A percentile compares a stretch with the other conserved stretches of the same genome.
Evolutionary conservation across 805 yeast species (phyloP).

Genomic region (Candida sithepensis): DNA sequence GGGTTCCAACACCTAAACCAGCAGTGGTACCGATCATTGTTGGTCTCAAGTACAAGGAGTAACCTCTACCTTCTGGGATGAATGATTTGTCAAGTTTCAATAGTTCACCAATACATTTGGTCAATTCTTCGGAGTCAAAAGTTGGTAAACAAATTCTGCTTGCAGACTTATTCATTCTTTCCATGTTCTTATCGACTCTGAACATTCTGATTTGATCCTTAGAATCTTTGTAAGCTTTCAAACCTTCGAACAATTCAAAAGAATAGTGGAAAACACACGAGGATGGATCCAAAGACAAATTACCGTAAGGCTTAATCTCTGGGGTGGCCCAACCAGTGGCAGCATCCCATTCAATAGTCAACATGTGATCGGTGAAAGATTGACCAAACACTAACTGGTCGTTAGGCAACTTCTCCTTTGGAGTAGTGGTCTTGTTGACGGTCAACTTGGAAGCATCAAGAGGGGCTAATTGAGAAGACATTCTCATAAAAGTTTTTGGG

Average conservation of each 20-base stretch:
- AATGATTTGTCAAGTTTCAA: slow-evolving; percentile 70
- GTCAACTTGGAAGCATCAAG: slow-evolving; percentile 53
- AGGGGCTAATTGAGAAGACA: slow-evolving; percentile 31
- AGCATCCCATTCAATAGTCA: slow-evolving; percentile 78
- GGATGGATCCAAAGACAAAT: slow-evolving; percentile 77
- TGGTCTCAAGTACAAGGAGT: slow-evolving; percentile 90
- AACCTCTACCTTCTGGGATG: slow-evolving; percentile 84
- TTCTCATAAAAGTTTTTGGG: slow-evolving; percentile 10
- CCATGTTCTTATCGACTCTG: slow-evolving; percentile 91
- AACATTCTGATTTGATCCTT: slow-evolving; percentile 73
- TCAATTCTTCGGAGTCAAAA: slow-evolving; percentile 74
- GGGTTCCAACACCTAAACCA: slow-evolving; percentile 82
- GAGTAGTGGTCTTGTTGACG: slow-evolving; percentile 43
- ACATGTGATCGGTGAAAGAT: slow-evolving; percentile 84
- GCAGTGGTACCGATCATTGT: slow-evolving; percentile 91
- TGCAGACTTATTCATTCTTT: slow-evolving; percentile 84
- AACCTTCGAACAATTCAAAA: slow-evolving; percentile 92
- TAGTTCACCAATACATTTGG: slow-evolving; percentile 71
- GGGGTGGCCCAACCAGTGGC: slow-evolving; percentile 87
- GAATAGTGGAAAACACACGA: slow-evolving; percentile 91
- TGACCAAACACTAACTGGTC: slow-evolving; percentile 68
- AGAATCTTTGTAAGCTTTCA: slow-evolving; percentile 78
- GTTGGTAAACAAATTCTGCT: slow-evolving; percentile 85
- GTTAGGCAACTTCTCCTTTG: slow-evolving; percentile 55
- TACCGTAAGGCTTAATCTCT: slow-evolving; percentile 79